Conservation (phyloP, 345 rosid species). For the Abelmoschus esculentus region DNA sequence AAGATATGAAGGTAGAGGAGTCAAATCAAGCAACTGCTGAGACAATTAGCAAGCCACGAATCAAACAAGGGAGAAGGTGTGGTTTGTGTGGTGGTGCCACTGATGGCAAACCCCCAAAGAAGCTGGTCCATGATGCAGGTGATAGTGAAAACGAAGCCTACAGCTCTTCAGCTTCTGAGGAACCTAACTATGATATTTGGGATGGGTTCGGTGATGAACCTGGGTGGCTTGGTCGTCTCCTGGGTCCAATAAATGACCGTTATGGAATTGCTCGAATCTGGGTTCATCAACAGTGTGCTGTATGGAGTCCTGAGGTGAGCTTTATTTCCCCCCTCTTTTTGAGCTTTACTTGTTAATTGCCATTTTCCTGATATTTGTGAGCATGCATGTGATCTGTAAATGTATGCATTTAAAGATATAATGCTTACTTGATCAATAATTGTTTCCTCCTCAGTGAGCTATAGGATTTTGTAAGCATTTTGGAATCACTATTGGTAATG, state of each 20-base stretch:
- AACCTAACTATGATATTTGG: constrained; percentile 72
- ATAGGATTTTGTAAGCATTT: not conserved
- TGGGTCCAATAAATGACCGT: constrained; percentile 93
- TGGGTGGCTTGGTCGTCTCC: constrained; percentile 89
- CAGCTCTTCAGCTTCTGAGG: constrained; percentile 82
- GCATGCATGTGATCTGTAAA: not conserved
- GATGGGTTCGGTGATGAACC: constrained; percentile 97
- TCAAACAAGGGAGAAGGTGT: constrained; percentile 80
- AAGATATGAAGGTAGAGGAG: constrained; percentile 21
- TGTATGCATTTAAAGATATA: not conserved
- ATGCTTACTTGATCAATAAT: not conserved
- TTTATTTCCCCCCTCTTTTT: not conserved
- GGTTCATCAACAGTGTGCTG: constrained; percentile 98
- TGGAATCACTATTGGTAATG: not conserved
- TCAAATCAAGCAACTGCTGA: constrained; percentile 25
- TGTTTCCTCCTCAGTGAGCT: not conserved
- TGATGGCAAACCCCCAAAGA: constrained; percentile 91
- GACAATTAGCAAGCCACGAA: constrained; percentile 32
- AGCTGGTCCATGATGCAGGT: constrained; percentile 50
- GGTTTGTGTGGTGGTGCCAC: constrained; percentile 93
- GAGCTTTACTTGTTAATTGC: not conserved
- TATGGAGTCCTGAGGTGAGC: constrained; percentile 97
- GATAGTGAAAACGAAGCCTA: constrained; percentile 74
- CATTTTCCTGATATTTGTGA: not conserved
- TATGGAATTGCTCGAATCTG: constrained; percentile 95